Evolutionary conservation across 352 stramenopile genomes (phyloP).

Genomic region (Globisporangium ultimum): DNA sequence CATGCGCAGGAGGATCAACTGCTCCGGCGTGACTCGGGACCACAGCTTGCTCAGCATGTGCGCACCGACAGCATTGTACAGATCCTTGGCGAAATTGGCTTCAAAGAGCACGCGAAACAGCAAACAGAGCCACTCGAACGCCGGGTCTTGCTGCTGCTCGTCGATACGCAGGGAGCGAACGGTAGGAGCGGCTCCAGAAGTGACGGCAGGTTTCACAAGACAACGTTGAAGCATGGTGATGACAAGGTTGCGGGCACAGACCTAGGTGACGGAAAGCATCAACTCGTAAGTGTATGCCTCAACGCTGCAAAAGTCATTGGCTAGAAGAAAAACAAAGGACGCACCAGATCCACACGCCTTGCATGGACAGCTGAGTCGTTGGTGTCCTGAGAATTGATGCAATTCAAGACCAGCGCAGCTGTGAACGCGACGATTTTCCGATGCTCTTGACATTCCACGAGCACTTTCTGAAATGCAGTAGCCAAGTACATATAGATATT

Average conservation of each 20-base stretch:
- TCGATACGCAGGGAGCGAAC: slow-evolving; percentile 17
- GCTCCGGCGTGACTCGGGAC: slow-evolving; percentile 77
- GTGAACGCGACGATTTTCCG: slow-evolving; percentile 76
- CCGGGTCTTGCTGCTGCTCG: slow-evolving; percentile 37
- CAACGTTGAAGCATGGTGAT: slow-evolving; percentile 79
- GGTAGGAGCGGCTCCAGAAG: not conserved
- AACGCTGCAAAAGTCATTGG: not conserved
- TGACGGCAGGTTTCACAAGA: slow-evolving; percentile 32
- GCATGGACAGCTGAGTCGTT: slow-evolving; percentile 19
- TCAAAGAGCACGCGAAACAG: slow-evolving; percentile 64
- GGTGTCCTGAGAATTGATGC: slow-evolving; percentile 38
- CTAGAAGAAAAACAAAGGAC: not conserved
- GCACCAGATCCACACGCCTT: slow-evolving; percentile 54
- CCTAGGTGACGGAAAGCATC: slow-evolving; percentile 15
- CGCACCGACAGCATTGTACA: slow-evolving; percentile 72
- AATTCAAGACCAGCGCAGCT: slow-evolving; percentile 63
- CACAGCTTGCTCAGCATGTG: slow-evolving; percentile 78
- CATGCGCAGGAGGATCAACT: slow-evolving; percentile 79
- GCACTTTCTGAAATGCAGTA: slow-evolving; percentile 48
- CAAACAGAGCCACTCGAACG: slow-evolving; percentile 77
- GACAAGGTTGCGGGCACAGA: slow-evolving; percentile 62
- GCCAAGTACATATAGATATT: not conserved
- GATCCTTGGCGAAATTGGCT: slow-evolving; percentile 34
- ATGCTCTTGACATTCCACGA: slow-evolving; percentile 75
- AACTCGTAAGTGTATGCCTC: not conserved